Evolutionary conservation across 768 basidiomycete species (phyloP).

Genomic region (Boletus huronensis): DNA sequence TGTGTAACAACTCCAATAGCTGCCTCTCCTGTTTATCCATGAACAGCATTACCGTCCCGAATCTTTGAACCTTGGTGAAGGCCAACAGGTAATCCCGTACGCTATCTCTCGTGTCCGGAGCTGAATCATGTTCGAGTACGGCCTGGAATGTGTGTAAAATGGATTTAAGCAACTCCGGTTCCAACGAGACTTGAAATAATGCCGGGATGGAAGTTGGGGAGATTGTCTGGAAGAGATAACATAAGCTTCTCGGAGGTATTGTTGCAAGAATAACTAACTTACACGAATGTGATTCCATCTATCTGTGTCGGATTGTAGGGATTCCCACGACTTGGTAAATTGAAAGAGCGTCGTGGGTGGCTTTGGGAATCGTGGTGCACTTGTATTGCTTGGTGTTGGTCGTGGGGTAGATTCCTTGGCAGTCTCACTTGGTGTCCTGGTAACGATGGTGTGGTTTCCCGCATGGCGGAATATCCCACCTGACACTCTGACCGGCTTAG

Average conservation of each 20-base stretch:
- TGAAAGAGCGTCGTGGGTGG: constrained; percentile 52
- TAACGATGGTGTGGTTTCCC: constrained; percentile 59
- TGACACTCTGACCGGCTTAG: constrained; percentile 46
- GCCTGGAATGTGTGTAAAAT: constrained; percentile 51
- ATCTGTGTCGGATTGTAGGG: constrained; percentile 36
- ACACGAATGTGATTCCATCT: constrained; percentile 62
- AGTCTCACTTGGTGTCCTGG: constrained; percentile 26
- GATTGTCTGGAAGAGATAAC: constrained; percentile 42
- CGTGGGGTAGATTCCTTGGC: not conserved
- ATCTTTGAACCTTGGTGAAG: constrained; percentile 56
- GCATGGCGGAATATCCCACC: constrained; percentile 72
- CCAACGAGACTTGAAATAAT: constrained; percentile 68
- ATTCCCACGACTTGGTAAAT: constrained; percentile 60
- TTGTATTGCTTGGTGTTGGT: constrained; percentile 1
- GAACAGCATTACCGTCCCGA: constrained; percentile 61
- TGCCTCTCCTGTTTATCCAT: constrained; percentile 54
- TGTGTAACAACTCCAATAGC: constrained; percentile 46
- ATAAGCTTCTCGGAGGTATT: not conserved
- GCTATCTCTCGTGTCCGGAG: constrained; percentile 11
- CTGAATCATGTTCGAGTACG: constrained; percentile 23
- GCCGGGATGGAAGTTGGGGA: constrained; percentile 52
- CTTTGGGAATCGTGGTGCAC: constrained; percentile 15
- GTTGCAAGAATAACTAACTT: constrained; percentile 22
- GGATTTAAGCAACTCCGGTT: constrained; percentile 56
- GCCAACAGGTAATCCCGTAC: constrained; percentile 49